phyloP scores from a whole-genome alignment of 1,284 basidiomycete genomes.

The Apiotrichum sp. region DNA sequence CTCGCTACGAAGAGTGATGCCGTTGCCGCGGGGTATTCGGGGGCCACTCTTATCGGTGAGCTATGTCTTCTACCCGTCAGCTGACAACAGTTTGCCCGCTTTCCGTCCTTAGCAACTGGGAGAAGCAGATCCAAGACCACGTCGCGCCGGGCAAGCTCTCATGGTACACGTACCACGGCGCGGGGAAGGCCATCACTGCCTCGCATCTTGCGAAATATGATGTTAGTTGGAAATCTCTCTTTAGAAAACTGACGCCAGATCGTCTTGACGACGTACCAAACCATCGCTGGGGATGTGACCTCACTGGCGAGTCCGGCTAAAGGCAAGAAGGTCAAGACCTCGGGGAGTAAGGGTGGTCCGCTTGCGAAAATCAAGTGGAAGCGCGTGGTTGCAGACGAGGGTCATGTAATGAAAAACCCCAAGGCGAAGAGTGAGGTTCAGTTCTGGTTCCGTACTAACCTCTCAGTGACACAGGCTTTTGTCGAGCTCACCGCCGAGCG shows the following conservation, averaged over 20 bases:
- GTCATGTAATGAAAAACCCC: slow-evolving; percentile 75
- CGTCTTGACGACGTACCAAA: slow-evolving; percentile 85
- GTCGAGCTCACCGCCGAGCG: slow-evolving; percentile 63
- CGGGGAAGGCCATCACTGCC: slow-evolving; percentile 57
- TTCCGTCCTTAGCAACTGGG: slow-evolving; percentile 84
- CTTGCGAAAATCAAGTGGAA: slow-evolving; percentile 74
- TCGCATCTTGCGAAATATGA: slow-evolving; percentile 63
- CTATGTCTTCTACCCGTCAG: not conserved
- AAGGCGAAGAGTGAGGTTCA: slow-evolving; percentile 59
- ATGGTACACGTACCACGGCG: slow-evolving; percentile 60
- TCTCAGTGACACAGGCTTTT: slow-evolving; percentile 59
- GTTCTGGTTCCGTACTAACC: slow-evolving; percentile 1
- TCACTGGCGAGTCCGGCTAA: slow-evolving; percentile 8
- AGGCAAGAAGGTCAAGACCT: slow-evolving; percentile 31
- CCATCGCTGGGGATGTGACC: slow-evolving; percentile 39
- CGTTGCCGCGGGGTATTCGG: slow-evolving; percentile 53
- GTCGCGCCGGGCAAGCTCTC: slow-evolving; percentile 56
- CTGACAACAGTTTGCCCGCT: slow-evolving; percentile 65
- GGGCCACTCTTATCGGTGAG: slow-evolving; percentile 68
- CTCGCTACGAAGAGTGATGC: slow-evolving; percentile 65
- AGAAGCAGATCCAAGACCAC: slow-evolving; percentile 77
- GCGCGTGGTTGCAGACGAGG: slow-evolving; percentile 80
- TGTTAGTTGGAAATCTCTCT: slow-evolving; percentile 22
- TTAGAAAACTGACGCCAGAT: slow-evolving; percentile 40
- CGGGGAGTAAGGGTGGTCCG: slow-evolving; percentile 41